Evolutionary conservation across 768 basidiomycete species (phyloP).

Genomic region (Myochromella boudieri): DNA sequence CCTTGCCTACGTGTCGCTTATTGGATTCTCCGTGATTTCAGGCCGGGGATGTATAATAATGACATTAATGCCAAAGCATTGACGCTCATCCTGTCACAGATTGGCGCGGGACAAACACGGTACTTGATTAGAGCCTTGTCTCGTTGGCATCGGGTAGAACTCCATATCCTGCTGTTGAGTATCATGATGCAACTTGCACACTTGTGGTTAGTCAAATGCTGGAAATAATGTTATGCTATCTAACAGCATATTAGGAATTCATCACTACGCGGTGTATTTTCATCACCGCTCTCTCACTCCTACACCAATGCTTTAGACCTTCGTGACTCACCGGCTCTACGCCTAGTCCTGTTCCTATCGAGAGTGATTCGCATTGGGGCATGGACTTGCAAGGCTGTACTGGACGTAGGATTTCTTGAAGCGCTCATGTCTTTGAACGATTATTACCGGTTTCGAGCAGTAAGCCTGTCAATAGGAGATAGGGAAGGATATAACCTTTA

Average conservation of each 20-base stretch:
- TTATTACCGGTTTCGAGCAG: not conserved
- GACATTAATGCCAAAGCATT: conserved; percentile 8
- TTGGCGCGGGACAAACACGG: conserved; percentile 14
- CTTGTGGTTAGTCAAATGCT: conserved; percentile 9
- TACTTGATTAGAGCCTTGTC: conserved; percentile 11
- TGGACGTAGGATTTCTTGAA: conserved; percentile 17
- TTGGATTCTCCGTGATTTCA: not conserved
- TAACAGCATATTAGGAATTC: conserved; percentile 11
- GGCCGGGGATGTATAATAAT: conserved; percentile 16
- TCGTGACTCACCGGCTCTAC: conserved; percentile 8
- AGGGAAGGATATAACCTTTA: conserved; percentile 7
- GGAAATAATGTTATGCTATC: not conserved
- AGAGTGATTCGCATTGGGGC: conserved; percentile 12
- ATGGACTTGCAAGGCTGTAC: conserved; percentile 8
- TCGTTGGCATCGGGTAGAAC: conserved; percentile 14
- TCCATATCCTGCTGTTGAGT: conserved; percentile 13
- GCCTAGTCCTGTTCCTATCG: conserved; percentile 15
- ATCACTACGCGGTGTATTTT: conserved; percentile 13
- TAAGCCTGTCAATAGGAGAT: not conserved
- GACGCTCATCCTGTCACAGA: conserved; percentile 14
- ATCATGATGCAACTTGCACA: conserved; percentile 13
- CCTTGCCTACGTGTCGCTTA: no score
- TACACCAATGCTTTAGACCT: conserved; percentile 1
- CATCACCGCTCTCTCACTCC: conserved; percentile 12
- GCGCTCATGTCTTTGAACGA: conserved; percentile 13